Conservation (phyloP, 129 eudicot genomes). For the Oenanthe sinensis region DNA sequence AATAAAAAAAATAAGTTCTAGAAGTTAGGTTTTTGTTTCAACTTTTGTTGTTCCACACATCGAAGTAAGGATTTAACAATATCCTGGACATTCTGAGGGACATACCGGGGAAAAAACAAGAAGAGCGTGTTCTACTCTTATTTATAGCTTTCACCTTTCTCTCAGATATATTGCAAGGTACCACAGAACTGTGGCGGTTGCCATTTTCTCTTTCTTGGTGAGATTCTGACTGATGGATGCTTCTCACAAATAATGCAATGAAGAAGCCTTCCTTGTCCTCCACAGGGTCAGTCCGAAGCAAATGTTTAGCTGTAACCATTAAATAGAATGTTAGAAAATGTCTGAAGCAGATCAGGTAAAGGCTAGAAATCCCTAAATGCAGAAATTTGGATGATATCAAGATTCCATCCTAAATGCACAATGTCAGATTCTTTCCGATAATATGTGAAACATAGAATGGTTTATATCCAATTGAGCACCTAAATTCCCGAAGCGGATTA, state of each 20-base stretch:
- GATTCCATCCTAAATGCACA: not conserved
- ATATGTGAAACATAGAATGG: not conserved
- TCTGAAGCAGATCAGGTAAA: not conserved
- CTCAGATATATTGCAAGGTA: not conserved
- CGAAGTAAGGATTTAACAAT: slow-evolving; percentile 22
- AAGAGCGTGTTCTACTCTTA: slow-evolving; percentile 11
- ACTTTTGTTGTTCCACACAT: slow-evolving; percentile 8
- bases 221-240: slow-evolving; percentile 7
- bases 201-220: not conserved
- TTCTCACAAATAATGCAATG: slow-evolving; percentile 71
- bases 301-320: slow-evolving; percentile 47
- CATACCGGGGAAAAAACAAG: slow-evolving; percentile 27
- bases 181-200: not conserved
- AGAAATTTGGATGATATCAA: not conserved
- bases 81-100: slow-evolving; percentile 39
- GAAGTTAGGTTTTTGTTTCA: not conserved
- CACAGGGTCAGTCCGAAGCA: slow-evolving; percentile 65
- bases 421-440: not conserved
- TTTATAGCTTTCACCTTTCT: not conserved
- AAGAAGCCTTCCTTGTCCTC: slow-evolving; percentile 95
- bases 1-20: not conserved
- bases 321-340: not conserved
- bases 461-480: not conserved
- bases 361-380: not conserved
- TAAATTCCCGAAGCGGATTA: not conserved